Percentiles rank a stretch among this genome's conserved stretches.
Conservation (phyloP, 176 grass and related monocot genomes). For the Triticum monococcum region DNA sequence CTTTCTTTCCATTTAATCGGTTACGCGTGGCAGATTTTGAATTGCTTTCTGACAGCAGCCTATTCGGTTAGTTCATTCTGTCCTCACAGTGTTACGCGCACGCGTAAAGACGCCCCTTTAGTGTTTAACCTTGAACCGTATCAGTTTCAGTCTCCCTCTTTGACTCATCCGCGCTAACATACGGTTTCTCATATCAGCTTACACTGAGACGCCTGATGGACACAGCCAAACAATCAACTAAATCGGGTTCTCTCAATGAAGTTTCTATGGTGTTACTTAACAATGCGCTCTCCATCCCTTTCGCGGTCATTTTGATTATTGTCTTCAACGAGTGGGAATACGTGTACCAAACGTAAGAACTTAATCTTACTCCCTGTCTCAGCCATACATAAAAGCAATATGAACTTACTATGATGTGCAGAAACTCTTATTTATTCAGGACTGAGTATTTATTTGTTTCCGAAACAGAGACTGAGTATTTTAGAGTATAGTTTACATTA, state of each 20-base stretch:
- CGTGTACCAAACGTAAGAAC: constrained; percentile 70
- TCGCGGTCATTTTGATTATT: constrained; percentile 68
- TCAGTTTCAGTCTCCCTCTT: not conserved
- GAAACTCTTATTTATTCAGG: not conserved
- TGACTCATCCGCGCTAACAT: too few species aligned
- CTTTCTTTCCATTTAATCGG: constrained; percentile 71
- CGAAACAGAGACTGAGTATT: too few species aligned
- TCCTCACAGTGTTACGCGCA: not conserved
- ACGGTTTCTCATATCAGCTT: constrained; percentile 42
- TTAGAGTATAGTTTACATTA: not conserved
- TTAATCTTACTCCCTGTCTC: not conserved
- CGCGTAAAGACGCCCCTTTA: too few species aligned
- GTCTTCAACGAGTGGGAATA: constrained; percentile 82
- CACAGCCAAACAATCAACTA: constrained; percentile 74
- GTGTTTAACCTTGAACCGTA: not conserved
- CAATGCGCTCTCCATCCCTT: constrained; percentile 77
- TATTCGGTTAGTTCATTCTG: constrained; percentile 62
- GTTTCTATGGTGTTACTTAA: constrained; percentile 95
- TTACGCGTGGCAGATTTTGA: constrained; percentile 79
- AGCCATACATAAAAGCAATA: not conserved
- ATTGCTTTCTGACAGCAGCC: constrained; percentile 82
- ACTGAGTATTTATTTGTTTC: too few species aligned
- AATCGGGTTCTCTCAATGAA: constrained; percentile 85
- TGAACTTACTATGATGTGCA: not conserved
- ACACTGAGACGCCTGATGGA: constrained; percentile 70